phyloP scores from a whole-genome alignment of 495 filamentous ascomycete species.

The Astrothelium subdiscretum region DNA sequence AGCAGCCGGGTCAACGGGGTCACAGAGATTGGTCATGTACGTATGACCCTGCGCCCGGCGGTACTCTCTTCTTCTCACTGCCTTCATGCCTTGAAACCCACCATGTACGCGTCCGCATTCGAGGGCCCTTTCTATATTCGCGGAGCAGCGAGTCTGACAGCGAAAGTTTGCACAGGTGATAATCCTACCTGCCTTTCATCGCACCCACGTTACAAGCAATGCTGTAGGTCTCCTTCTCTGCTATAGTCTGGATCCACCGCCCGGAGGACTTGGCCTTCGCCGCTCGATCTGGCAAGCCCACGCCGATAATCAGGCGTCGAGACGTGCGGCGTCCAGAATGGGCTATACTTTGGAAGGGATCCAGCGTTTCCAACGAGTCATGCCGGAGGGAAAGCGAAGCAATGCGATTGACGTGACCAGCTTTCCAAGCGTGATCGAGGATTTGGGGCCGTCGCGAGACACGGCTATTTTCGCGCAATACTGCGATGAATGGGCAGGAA shows the following conservation, averaged over 20 bases:
- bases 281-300: conserved; percentile 24
- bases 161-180: conserved; percentile 9
- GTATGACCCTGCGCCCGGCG: not conserved
- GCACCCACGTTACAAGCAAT: conserved; percentile 25
- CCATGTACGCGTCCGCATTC: not conserved
- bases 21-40: not conserved
- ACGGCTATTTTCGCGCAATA: conserved; percentile 16
- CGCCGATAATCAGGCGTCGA: conserved; percentile 17
- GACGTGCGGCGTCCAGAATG: conserved; percentile 19
- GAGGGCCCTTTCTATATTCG: not conserved
- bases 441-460: conserved; percentile 14
- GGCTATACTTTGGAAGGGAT: conserved; percentile 25
- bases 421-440: not conserved
- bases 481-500: conserved; percentile 15
- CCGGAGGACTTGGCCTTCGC: conserved; percentile 21
- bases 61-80: not conserved
- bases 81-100: not conserved
- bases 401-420: conserved; percentile 11
- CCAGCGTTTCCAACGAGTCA: conserved; percentile 20
- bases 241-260: conserved; percentile 19
- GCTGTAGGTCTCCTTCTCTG: conserved; percentile 24
- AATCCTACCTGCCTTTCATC: conserved; percentile 20
- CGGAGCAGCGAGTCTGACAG: not conserved
- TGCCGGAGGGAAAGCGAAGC: conserved; percentile 8
- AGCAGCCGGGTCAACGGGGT: not conserved